Evolutionary conservation across 2,329 filamentous ascomycete species (phyloP).

Genomic region (Emericellopsis cladophorae): DNA sequence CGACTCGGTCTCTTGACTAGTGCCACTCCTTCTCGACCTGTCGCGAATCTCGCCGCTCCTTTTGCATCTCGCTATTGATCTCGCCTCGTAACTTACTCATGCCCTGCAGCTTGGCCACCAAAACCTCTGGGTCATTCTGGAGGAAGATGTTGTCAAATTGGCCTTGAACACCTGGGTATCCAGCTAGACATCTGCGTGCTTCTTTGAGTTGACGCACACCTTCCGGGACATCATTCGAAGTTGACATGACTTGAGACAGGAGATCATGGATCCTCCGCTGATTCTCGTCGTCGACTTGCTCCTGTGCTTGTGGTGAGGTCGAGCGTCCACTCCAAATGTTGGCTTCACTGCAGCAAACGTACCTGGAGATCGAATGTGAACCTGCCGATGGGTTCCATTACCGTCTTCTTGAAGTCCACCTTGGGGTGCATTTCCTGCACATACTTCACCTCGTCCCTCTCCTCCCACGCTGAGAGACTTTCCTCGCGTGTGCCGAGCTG

Average conservation of each 20-base stretch:
- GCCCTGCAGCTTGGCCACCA: not conserved
- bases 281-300: not conserved
- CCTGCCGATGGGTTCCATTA: not conserved
- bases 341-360: not conserved
- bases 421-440: not conserved
- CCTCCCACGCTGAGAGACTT: not conserved
- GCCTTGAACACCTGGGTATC: not conserved
- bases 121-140: not conserved
- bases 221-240: not conserved
- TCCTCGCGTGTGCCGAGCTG: not conserved
- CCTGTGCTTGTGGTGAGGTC: not conserved
- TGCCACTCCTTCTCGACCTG: not conserved
- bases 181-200: not conserved
- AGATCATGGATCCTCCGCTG: not conserved
- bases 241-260: not conserved
- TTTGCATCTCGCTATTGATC: not conserved
- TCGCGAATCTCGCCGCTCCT: not conserved
- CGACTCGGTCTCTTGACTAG: too few relatives aligned
- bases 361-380: not conserved
- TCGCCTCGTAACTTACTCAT: not conserved
- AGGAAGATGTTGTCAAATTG: not conserved
- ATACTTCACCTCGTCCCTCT: not conserved
- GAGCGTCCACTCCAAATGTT: not conserved
- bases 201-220: not conserved
- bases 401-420: not conserved